phyloP scores from a whole-genome alignment of 108 stramenopile genomes.

The Ochromonas danica region DNA sequence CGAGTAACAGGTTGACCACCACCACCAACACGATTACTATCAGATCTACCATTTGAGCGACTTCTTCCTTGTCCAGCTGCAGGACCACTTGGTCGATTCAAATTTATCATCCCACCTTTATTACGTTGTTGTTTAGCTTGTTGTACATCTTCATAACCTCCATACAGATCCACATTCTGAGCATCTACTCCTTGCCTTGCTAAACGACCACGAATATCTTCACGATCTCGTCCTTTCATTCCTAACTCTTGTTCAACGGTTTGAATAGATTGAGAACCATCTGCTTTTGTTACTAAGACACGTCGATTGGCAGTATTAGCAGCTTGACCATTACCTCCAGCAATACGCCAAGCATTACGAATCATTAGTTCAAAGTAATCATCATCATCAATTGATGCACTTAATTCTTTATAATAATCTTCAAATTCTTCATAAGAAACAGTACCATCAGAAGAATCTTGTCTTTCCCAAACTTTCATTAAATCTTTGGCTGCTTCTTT shows the following conservation, averaged over 20 bases:
- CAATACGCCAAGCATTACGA: constrained; percentile 40
- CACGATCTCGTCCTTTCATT: not conserved
- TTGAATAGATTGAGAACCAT: constrained; percentile 31
- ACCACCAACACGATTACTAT: not conserved
- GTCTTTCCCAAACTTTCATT: constrained; percentile 46
- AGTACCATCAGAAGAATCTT: constrained; percentile 39
- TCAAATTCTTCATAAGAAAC: constrained; percentile 53
- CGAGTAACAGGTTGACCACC: no score
- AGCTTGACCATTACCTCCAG: constrained; percentile 26
- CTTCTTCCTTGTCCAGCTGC: not conserved
- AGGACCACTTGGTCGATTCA: no score
- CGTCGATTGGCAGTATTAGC: constrained; percentile 41
- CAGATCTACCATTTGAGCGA: not conserved
- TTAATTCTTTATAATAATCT: constrained; percentile 54
- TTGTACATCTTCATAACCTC: not conserved
- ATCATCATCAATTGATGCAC: constrained; percentile 53
- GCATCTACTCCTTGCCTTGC: constrained; percentile 30
- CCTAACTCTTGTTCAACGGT: constrained; percentile 30
- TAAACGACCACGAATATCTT: constrained; percentile 26
- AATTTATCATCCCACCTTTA: not conserved
- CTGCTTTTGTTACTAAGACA: constrained; percentile 31
- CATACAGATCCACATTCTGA: constrained; percentile 26
- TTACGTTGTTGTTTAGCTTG: not conserved
- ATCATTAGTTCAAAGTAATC: constrained; percentile 59
- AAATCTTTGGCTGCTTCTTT: constrained; percentile 48